Evolutionary conservation across 1,139 yeast genomes (phyloP).

Genomic region (Geotrichum cucujoidarum): DNA sequence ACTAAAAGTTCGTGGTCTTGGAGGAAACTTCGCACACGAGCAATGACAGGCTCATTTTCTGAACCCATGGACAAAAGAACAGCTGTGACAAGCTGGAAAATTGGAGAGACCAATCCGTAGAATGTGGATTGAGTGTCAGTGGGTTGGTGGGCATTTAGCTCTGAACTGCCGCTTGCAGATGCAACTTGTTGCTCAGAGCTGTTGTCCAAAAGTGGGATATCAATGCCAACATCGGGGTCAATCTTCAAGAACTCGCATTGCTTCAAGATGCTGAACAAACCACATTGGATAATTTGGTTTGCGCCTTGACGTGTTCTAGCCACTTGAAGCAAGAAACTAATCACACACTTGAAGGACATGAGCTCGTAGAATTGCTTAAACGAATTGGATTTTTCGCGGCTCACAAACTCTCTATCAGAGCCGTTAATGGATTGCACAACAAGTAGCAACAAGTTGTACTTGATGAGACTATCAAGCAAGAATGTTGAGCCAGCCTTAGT

Average conservation of each 20-base stretch:
- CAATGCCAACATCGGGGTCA: conserved; percentile 79
- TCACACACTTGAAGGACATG: conserved; percentile 67
- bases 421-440: conserved; percentile 55
- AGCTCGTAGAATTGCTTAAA: conserved; percentile 50
- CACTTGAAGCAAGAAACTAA: conserved; percentile 64
- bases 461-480: conserved; percentile 56
- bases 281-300: conserved; percentile 66
- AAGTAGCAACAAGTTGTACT: conserved; percentile 59
- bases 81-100: conserved; percentile 68
- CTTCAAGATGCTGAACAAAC: conserved; percentile 55
- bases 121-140: conserved; percentile 32
- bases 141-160: conserved; percentile 1
- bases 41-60: conserved; percentile 59
- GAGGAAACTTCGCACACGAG: conserved; percentile 51
- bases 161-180: conserved; percentile 1
- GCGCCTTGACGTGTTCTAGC: conserved; percentile 79
- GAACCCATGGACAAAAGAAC: conserved; percentile 74
- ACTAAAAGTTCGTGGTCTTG: conserved; percentile 52
- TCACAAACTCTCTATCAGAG: conserved; percentile 56
- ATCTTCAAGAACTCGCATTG: conserved; percentile 54
- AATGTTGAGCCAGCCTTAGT: conserved; percentile 48
- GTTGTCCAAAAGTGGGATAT: conserved; percentile 29
- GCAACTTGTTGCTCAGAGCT: conserved; percentile 7
- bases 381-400: conserved; percentile 15
- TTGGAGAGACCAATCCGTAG: conserved; percentile 69